Evolutionary conservation across 2,329 filamentous ascomycete genomes (phyloP).

Genomic region (Fusarium chlamydosporum): DNA sequence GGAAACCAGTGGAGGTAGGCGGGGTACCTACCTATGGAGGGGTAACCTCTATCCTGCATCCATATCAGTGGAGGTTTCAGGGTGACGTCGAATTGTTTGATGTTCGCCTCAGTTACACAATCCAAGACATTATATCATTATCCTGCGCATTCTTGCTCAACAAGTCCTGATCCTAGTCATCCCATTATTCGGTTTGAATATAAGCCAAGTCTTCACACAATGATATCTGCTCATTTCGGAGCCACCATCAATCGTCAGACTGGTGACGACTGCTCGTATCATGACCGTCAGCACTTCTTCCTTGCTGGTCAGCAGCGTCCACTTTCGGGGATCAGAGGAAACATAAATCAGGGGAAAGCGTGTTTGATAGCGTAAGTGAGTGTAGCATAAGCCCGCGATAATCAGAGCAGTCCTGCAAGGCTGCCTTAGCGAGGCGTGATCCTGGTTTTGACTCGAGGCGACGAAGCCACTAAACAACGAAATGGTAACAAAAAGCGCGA

Average conservation of each 20-base stretch:
- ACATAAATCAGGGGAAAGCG: not conserved
- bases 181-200: not conserved
- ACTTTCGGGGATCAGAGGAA: not conserved
- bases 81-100: constrained; percentile 33
- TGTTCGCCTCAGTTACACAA: constrained; percentile 28
- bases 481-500: not conserved
- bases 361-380: too few species aligned
- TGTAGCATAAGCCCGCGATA: not conserved
- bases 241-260: not conserved
- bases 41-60: constrained; percentile 15
- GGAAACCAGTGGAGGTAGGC: constrained; percentile 14
- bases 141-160: constrained; percentile 46
- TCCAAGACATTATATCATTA: constrained; percentile 23
- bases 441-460: not conserved
- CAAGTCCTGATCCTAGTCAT: constrained; percentile 14
- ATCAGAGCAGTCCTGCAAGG: not conserved
- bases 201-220: not conserved
- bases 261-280: not conserved
- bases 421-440: not conserved
- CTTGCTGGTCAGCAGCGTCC: not conserved
- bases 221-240: not conserved
- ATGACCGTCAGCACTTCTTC: constrained; percentile 7
- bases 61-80: constrained; percentile 13
- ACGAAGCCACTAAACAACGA: not conserved
- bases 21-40: constrained; percentile 43